A percentile compares a stretch with the other conserved stretches of the same genome.
Conservation (phyloP, 1,284 basidiomycete species). For the Heterobasidion annosum region DNA sequence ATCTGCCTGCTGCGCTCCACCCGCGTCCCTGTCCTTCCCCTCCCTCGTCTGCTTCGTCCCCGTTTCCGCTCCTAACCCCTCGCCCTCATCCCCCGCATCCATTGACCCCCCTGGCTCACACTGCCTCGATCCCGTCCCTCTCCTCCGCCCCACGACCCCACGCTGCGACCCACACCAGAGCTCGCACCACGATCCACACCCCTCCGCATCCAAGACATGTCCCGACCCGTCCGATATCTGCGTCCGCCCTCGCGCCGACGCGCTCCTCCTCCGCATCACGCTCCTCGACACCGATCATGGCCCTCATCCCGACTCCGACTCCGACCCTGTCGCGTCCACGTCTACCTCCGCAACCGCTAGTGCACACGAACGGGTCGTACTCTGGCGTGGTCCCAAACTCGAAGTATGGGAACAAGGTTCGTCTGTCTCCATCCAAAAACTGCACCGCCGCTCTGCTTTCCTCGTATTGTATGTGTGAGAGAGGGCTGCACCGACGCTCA, state of each 20-base stretch:
- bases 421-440: slow-evolving; percentile 8
- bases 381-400: slow-evolving; percentile 62
- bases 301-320: neutral
- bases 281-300: slow-evolving; percentile 15
- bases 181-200: neutral
- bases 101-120: slow-evolving; percentile 21
- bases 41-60: slow-evolving; percentile 19
- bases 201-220: neutral
- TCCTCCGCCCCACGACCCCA: slow-evolving; percentile 23
- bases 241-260: slow-evolving; percentile 32
- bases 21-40: neutral
- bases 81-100: slow-evolving; percentile 45
- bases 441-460: neutral
- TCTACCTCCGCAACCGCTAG: too few species aligned
- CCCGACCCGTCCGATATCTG: slow-evolving; percentile 22
- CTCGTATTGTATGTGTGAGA: too few species aligned
- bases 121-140: slow-evolving; percentile 45
- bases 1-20: neutral
- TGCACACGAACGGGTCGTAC: slow-evolving; percentile 22
- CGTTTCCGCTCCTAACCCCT: slow-evolving; percentile 32
- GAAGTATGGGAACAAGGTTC: slow-evolving; percentile 67
- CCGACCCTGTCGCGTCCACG: too few species aligned
- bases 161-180: neutral
- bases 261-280: slow-evolving; percentile 14
- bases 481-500: too few species aligned